A percentile compares a stretch with the other conserved stretches of the same genome.
Conservation (phyloP, 1,284 basidiomycete species). For the Leccinum angustisporum region DNA sequence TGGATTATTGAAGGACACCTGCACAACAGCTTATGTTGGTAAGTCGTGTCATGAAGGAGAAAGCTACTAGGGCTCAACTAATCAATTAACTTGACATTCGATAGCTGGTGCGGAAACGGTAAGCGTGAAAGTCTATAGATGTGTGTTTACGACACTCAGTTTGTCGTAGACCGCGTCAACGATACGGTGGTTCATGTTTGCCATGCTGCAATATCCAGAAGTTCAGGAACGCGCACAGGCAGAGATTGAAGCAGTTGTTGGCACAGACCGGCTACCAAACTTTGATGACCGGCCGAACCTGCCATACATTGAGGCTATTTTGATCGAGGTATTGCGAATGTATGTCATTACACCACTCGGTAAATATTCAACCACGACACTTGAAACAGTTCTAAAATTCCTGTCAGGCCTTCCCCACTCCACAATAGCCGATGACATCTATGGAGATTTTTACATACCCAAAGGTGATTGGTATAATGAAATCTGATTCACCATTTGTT, state of each 20-base stretch:
- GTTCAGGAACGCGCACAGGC: slow-evolving; percentile 42
- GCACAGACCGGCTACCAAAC: slow-evolving; percentile 38
- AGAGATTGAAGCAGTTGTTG: slow-evolving; percentile 45
- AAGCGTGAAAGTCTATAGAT: background rate
- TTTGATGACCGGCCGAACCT: slow-evolving; percentile 41
- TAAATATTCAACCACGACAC: background rate
- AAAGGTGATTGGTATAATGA: slow-evolving; percentile 28
- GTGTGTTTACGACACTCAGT: background rate
- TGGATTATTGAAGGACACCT: slow-evolving; percentile 18
- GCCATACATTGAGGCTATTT: slow-evolving; percentile 45
- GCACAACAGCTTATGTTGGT: slow-evolving; percentile 28
- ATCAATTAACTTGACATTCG: background rate
- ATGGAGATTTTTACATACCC: slow-evolving; percentile 43
- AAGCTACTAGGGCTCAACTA: background rate
- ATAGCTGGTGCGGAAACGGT: slow-evolving; percentile 28
- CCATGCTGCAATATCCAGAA: slow-evolving; percentile 48
- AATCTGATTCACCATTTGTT: background rate
- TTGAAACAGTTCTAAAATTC: background rate
- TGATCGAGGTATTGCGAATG: slow-evolving; percentile 53
- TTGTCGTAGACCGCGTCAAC: slow-evolving; percentile 43
- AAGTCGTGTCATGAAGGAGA: slow-evolving; percentile 1
- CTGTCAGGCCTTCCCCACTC: slow-evolving; percentile 43
- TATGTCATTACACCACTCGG: slow-evolving; percentile 40
- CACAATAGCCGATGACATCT: slow-evolving; percentile 43
- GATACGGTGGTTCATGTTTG: slow-evolving; percentile 45